Base-by-base conservation (phyloP, 169 alveolate genomes). In the Plasmodium berghei region DNA sequence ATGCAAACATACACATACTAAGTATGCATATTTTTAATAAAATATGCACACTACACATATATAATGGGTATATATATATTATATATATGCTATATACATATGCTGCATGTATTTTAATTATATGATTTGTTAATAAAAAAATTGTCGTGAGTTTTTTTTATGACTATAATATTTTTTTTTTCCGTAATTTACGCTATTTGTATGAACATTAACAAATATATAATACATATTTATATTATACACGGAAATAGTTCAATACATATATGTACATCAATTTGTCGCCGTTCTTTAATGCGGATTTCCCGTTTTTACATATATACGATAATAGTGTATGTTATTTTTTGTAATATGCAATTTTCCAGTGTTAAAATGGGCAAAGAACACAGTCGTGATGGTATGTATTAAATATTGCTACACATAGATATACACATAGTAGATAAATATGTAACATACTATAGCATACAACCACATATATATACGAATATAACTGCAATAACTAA, bases 101-200 rank as follows among this genome's bases (percentile, higher is more conserved):
- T 45, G 62, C 1, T 49, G 59, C 18, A 16, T 52, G 9, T 16
- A 14, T 52, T 10, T 14, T 52, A 12, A 16, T 69, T 69, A 55
- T 54, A 54, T 69, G 77, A 40, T 69, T 69, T 69, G 77, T 69
- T 69, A 48, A 69, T 69, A 69, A 48, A 69, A 16, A 69, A 69
- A 64, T 14, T 20, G 20, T 46, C 34, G 48, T 64, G 73, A 26
- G 34, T 63, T 63, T 62, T 62, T 62, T 62, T 62, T 62, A 34
- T 34, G 42, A 34, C 42, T 34, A 34, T 34, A 3, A 34, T 34
- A 28, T 66, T 26, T 69, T 67, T 42, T 69, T 40, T 69, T 69
- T 69, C 16, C 61, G 1, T 34, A 16, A 69, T 10, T 22, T 69
- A n/a, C 14, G 77, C 77, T 69, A 69, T 69, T 54, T 69, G 59